These are phyloP conservation scores for Elongisporangium undulatum DNA, from an alignment of 352 stramenopile genomes.

Conservation along the genomic window DNA sequence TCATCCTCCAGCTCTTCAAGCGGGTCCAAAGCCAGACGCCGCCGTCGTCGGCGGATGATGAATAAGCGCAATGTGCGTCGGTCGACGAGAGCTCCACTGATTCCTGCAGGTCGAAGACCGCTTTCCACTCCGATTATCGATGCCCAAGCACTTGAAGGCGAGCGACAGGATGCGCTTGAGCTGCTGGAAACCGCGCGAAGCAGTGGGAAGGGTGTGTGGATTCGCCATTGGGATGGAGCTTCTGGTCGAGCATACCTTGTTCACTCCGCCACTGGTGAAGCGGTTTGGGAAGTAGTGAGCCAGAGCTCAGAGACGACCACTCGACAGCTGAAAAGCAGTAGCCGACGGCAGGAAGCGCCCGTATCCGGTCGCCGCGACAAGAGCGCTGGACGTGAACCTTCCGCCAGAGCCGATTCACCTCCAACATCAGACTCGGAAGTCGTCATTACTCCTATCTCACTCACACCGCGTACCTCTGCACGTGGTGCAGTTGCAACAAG, in stretches of 20 bases:
- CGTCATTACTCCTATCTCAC: constrained; percentile 15
- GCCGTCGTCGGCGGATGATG: background rate
- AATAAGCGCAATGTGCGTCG: background rate
- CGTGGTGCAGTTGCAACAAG: no score
- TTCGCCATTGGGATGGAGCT: constrained; percentile 55
- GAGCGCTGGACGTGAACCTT: background rate
- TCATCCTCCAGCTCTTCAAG: no score
- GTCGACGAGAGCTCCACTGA: background rate
- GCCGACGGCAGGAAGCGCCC: background rate
- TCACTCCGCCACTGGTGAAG: constrained; percentile 61
- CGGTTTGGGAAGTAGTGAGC: constrained; percentile 59
- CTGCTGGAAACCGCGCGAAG: constrained; percentile 1
- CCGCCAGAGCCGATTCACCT: constrained; percentile 5
- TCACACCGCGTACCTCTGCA: no score
- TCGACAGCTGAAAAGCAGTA: constrained; percentile 4
- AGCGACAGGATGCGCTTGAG: no score
- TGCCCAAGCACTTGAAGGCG: background rate
- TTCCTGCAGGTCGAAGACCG: constrained; percentile 1
- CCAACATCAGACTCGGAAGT: constrained; percentile 37
- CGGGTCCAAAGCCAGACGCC: background rate
- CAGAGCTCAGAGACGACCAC: background rate
- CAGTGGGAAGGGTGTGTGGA: constrained; percentile 31
- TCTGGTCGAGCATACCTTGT: constrained; percentile 56
- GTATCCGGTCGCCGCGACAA: constrained; percentile 6
- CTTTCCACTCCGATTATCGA: constrained; percentile 12